Percentiles rank a stretch among this genome's conserved stretches.
Conservation (phyloP, 805 yeast genomes). For the Ogataea glucozyma region DNA sequence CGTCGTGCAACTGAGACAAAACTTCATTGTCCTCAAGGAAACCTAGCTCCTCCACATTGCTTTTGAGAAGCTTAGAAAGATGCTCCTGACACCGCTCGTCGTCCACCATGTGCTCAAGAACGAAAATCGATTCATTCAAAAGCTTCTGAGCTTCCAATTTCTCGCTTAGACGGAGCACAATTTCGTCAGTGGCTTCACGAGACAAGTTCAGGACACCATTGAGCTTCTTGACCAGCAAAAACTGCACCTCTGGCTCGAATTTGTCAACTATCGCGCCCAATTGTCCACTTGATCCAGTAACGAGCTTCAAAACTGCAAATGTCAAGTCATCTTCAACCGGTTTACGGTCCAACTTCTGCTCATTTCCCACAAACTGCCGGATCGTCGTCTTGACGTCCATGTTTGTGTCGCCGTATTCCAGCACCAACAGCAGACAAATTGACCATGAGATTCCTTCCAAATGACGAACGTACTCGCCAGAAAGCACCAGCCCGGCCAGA, state of each 20-base stretch:
- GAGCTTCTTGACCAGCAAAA: constrained; percentile 27
- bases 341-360: constrained; percentile 9
- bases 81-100: constrained; percentile 45
- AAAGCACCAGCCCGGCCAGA: constrained; percentile 52
- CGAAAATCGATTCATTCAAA: constrained; percentile 62
- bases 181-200: constrained; percentile 17
- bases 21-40: constrained; percentile 32
- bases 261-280: constrained; percentile 8
- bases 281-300: constrained; percentile 17
- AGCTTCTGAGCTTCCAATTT: constrained; percentile 49
- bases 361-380: constrained; percentile 23
- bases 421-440: constrained; percentile 53
- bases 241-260: constrained; percentile 27
- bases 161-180: constrained; percentile 43
- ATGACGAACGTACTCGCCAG: constrained; percentile 33
- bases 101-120: constrained; percentile 55
- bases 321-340: constrained; percentile 15
- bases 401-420: constrained; percentile 63
- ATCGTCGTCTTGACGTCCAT: constrained; percentile 36
- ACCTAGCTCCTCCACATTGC: constrained; percentile 33
- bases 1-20: constrained; percentile 39
- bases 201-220: constrained; percentile 24
- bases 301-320: constrained; percentile 19
- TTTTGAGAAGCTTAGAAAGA: constrained; percentile 40
- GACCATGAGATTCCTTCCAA: constrained; percentile 63